Evolutionary conservation across 495 filamentous ascomycete species (phyloP).

Genomic region (Aspergillus egyptiacus): DNA sequence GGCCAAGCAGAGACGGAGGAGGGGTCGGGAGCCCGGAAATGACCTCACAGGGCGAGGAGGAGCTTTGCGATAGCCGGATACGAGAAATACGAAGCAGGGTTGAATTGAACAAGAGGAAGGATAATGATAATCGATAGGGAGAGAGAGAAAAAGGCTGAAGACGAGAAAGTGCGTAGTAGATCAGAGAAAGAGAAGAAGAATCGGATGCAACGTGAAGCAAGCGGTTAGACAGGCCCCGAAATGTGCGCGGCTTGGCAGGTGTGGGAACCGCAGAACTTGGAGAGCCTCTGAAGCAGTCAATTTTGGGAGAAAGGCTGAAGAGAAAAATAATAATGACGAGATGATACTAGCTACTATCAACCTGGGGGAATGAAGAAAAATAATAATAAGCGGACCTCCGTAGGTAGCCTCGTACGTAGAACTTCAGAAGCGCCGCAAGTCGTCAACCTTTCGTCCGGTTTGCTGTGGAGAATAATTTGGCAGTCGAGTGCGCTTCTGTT

Average conservation of each 20-base stretch:
- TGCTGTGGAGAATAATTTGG: background rate
- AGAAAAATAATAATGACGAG: constrained; percentile 2
- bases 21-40: background rate
- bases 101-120: background rate
- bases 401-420: too few species aligned
- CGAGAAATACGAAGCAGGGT: background rate
- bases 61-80: background rate
- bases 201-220: background rate
- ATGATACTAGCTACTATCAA: constrained; percentile 1
- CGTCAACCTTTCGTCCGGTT: too few species aligned
- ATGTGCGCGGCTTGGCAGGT: constrained; percentile 4
- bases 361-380: background rate
- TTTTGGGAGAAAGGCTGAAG: background rate
- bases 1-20: background rate
- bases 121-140: background rate
- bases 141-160: background rate
- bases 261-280: background rate
- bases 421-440: too few species aligned
- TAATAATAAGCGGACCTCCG: background rate
- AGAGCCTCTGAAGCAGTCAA: constrained; percentile 11
- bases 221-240: background rate
- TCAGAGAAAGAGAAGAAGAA: background rate
- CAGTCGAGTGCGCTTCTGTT: background rate
- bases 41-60: background rate
- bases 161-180: background rate